Evolutionary conservation across 495 filamentous ascomycete species (phyloP).

Genomic region (Aspergillus biplanus): DNA sequence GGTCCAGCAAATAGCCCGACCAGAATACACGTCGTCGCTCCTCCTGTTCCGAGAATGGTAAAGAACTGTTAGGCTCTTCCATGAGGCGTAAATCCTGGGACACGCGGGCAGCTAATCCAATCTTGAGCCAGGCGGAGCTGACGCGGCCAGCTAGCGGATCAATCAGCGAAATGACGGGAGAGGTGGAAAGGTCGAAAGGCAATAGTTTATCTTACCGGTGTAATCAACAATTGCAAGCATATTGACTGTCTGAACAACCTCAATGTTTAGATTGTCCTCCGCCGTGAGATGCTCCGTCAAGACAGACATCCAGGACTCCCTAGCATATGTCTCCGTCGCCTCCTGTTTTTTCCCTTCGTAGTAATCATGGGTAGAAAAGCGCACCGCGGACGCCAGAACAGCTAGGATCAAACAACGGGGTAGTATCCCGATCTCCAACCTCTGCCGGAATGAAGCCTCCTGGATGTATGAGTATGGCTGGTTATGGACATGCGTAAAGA

Average conservation of each 20-base stretch:
- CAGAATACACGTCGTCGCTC: constrained; percentile 32
- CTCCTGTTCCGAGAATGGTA: constrained; percentile 34
- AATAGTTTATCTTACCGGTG: constrained; percentile 24
- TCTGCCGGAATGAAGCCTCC: constrained; percentile 30
- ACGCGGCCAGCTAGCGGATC: constrained; percentile 28
- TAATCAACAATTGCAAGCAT: constrained; percentile 33
- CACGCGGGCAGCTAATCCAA: constrained; percentile 36
- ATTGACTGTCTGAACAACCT: constrained; percentile 34
- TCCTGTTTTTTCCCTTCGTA: constrained; percentile 23
- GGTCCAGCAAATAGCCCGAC: constrained; percentile 37
- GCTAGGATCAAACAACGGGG: constrained; percentile 31
- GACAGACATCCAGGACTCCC: constrained; percentile 35
- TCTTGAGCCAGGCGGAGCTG: constrained; percentile 35
- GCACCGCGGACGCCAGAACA: constrained; percentile 31
- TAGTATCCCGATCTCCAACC: constrained; percentile 18
- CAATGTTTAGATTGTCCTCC: constrained; percentile 28
- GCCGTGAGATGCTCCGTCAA: constrained; percentile 31
- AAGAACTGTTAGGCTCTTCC: constrained; percentile 27
- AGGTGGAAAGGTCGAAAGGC: neutral
- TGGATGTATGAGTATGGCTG: constrained; percentile 39
- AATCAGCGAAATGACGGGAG: neutral
- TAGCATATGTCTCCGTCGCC: constrained; percentile 28
- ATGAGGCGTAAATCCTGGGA: constrained; percentile 36
- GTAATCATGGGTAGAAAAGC: constrained; percentile 31
- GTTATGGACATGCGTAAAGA: constrained; percentile 35